Evolutionary conservation across 306 rosid genomes (phyloP), one percentile per base, ranked within the genome.

Genomic region (Senna tora): DNA sequence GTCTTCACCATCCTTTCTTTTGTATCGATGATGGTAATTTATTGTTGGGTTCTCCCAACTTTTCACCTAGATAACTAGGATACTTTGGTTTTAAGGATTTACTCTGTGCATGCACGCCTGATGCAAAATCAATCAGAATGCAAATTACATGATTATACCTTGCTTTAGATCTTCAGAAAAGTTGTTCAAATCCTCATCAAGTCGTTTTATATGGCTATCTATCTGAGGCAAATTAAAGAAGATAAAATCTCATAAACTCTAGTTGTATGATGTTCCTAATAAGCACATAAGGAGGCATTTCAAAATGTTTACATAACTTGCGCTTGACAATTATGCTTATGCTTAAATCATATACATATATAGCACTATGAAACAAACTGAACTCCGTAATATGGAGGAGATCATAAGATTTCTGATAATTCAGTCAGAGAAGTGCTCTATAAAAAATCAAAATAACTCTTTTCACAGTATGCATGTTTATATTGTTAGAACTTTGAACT

Each of bases 131-230:
- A 75, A 65, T 69, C 62, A 46, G 58, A 73, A 60, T 33, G 55
- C 9, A 80, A 51, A 77, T 51, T 58, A 56, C 62, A 54, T 33
- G 13, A 53, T 67, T 70, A 63, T 87, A 89, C 98, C 97, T 87
- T 89, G 98, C 88, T 94, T 94, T 77, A 94, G 83, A 85, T 94
- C 98, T 82, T 94, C 97, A 0, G 91, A 91, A 75, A 91, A 94
- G 84, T 91, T 83, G 84, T 79, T 85, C 79, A 94, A 84, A 84
- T 94, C 99, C 87, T 91, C 96, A 71, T 94, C 97, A 61, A 94
- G 97, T 59, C 96, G 82, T 87, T 94, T 94, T 54, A 94, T 77
- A 75, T 94, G 98, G 83, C 98, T 85, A 79, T 94, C 97, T 80
- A 94, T 91, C 98, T 94, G 86, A 82, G 72, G 69, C 72, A 80